These are phyloP conservation scores for Sisymbrium irio DNA, from an alignment of 345 rosid species.

Conservation along the genomic window DNA sequence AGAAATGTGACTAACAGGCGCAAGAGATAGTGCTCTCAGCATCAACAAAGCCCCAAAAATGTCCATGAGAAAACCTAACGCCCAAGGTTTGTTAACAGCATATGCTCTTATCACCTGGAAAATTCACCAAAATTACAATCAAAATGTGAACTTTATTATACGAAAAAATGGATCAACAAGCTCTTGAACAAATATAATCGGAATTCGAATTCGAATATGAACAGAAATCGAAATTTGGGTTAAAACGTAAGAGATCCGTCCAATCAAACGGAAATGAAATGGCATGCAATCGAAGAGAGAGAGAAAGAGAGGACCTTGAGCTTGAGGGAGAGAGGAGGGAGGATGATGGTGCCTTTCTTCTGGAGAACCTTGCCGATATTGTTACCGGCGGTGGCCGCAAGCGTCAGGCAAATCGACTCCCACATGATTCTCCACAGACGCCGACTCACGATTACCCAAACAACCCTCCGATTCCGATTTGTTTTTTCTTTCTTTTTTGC, in stretches of 20 bases:
- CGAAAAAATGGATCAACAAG: too few species aligned
- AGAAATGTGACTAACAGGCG: slow-evolving; percentile 98
- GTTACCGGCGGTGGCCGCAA: slow-evolving; percentile 96
- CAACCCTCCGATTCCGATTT: neutral
- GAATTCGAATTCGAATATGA: neutral
- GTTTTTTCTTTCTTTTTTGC: neutral
- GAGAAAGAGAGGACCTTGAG: slow-evolving; percentile 57
- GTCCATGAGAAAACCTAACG: slow-evolving; percentile 85
- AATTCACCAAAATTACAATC: neutral
- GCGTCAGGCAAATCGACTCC: slow-evolving; percentile 82
- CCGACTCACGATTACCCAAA: neutral
- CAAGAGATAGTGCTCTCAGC: slow-evolving; percentile 84
- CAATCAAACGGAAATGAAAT: neutral
- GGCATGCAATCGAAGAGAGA: slow-evolving; percentile 6
- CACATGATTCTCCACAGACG: slow-evolving; percentile 47
- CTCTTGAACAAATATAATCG: too few species aligned
- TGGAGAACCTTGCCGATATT: slow-evolving; percentile 94
- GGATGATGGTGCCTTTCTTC: slow-evolving; percentile 93
- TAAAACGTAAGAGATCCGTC: neutral
- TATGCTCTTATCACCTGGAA: slow-evolving; percentile 76
- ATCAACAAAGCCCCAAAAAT: slow-evolving; percentile 88
- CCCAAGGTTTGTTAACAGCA: slow-evolving; percentile 77
- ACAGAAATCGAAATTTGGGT: neutral
- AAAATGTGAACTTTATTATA: slow-evolving; percentile 6
- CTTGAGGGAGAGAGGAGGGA: slow-evolving; percentile 97